phyloP scores from a whole-genome alignment of 345 rosid genomes.

The Hirschfeldia incana region DNA sequence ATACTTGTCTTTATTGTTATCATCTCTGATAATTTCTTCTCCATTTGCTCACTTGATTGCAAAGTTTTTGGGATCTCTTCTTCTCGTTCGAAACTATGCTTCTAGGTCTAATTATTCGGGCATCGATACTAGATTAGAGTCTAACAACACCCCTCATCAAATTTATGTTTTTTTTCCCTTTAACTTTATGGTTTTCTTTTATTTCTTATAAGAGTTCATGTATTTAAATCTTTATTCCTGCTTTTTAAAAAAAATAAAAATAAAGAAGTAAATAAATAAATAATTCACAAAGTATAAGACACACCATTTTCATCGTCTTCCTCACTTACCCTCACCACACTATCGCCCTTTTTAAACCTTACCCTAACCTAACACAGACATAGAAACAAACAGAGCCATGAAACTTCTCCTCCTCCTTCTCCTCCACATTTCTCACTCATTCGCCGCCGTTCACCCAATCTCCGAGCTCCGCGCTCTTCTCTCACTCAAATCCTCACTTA shows the following conservation, averaged over 20 bases:
- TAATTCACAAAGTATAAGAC: background rate
- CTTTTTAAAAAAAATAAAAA: background rate
- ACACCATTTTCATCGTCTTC: slow-evolving; percentile 22
- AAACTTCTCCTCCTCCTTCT: slow-evolving; percentile 50
- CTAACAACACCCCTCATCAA: background rate
- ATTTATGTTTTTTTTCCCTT: no score
- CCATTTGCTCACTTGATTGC: no score
- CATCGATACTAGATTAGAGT: no score
- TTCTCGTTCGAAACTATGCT: no score
- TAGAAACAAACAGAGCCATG: slow-evolving; percentile 14
- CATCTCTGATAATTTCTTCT: no score
- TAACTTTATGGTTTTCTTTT: background rate
- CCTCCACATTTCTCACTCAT: slow-evolving; percentile 44
- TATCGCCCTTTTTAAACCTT: slow-evolving; percentile 23
- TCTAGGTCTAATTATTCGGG: no score
- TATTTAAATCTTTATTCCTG: background rate
- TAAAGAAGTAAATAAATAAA: background rate
- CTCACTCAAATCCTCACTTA: slow-evolving; percentile 60
- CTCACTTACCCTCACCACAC: slow-evolving; percentile 36
- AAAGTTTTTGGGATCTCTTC: no score
- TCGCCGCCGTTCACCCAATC: slow-evolving; percentile 37
- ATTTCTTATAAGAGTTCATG: background rate
- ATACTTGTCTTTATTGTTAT: no score
- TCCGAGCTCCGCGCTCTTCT: slow-evolving; percentile 69
- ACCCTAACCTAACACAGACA: background rate